These are phyloP conservation scores for Trebouxia sp. DNA, from an alignment of 139 green algal genomes.

Conservation along the genomic window DNA sequence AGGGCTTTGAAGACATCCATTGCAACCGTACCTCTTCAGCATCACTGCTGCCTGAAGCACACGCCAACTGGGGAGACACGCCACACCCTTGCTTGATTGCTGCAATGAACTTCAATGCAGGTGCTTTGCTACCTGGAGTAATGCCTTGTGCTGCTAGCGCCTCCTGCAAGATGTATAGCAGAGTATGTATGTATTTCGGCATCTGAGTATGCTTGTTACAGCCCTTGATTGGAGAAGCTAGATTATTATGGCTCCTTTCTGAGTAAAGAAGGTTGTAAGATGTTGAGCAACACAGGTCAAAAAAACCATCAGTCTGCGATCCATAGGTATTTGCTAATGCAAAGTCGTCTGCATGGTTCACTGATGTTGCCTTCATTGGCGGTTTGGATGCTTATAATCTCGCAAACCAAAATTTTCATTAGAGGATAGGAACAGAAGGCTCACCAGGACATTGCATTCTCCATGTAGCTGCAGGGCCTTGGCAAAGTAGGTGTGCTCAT, in stretches of 20 bases:
- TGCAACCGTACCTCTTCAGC: neutral
- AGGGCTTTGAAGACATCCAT: too few relatives aligned
- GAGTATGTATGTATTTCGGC: too few relatives aligned
- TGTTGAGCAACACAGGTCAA: too few relatives aligned
- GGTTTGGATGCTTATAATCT: too few relatives aligned
- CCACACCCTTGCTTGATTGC: constrained; percentile 12
- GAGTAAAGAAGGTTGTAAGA: too few relatives aligned
- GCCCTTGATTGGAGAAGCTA: too few relatives aligned
- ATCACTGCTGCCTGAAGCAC: neutral
- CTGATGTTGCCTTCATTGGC: too few relatives aligned
- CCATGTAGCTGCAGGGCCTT: neutral
- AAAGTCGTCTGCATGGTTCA: too few relatives aligned
- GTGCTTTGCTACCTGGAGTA: neutral
- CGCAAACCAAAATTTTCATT: neutral
- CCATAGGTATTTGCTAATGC: too few relatives aligned
- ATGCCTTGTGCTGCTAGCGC: neutral
- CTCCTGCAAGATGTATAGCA: neutral
- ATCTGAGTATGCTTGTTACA: too few relatives aligned
- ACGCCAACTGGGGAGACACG: neutral
- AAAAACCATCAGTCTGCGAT: too few relatives aligned
- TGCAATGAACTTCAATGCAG: neutral
- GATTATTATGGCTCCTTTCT: too few relatives aligned
- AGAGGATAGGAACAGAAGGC: neutral
- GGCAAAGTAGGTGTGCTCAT: constrained; percentile 1
- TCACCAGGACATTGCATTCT: neutral